Base-by-base conservation (phyloP, 176 grass and related monocot species). In the Eremochloa ophiuroides region DNA sequence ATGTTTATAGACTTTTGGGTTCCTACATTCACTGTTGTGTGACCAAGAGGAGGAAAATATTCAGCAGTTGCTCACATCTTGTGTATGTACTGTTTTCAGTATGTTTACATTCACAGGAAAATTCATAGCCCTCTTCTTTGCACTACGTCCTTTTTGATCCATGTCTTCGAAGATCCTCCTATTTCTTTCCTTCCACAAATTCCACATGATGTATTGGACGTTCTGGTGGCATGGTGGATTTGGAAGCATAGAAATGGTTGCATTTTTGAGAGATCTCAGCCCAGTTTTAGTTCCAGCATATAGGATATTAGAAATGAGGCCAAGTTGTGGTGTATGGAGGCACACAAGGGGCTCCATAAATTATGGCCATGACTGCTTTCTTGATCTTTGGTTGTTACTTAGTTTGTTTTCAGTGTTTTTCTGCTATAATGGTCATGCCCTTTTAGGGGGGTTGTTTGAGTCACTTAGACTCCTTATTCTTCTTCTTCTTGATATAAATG, bases 1-100 rank as follows among this genome's bases (percentile, higher is more conserved):
- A 26, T 22, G 33, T 8, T 10, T 71, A 41, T 75, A 62, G 73
- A 80, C 31, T 51, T 74, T 77, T 75, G 26, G 62, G 31, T 10
- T n/a, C 20, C 62, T 33, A 75, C 35, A 82, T 80, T 66, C n/a
- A 17, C 68, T 62, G 8, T 56, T 58, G 51, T 58, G 53, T 58
- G 53, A 58, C 53, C 22, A 58, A 58, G 53, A 58, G 53, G 22
- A 58, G 22, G 53, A 58, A 25, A 58, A 25, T 22, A 58, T 58
- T 58, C 53, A 25, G 53, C 53, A 58, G 22, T 58, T 58, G 53
- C 53, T 55, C 53, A 11, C 53, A 58, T 58, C 53, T 58, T 58
- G 7, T 58, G 53, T n/a, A n/a, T n/a, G n/a, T n/a, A n/a, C n/a
- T n/a, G n/a, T n/a, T n/a, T n/a, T n/a, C n/a, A n/a, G n/a, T n/a